Base-by-base conservation (phyloP, 306 rosid species). In the Corylus americana region DNA sequence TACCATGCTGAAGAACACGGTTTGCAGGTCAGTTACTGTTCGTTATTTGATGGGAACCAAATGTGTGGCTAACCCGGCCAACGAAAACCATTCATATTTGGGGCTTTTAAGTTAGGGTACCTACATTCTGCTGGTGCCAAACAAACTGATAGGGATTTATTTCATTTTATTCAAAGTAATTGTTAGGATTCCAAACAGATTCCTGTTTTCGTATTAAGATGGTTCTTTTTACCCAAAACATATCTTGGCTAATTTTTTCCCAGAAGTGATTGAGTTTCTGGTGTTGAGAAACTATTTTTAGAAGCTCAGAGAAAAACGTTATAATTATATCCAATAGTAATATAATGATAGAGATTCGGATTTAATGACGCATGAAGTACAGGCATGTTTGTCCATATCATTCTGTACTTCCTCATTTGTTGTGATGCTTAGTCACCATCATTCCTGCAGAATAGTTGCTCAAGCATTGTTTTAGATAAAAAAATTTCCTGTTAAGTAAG, bases 1-100 rank as follows among this genome's bases (percentile, higher is more conserved):
- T 94, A 94, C 81, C 97, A 92, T 17, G 98, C 98, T 0, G 98
- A 92, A 87, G 89, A 89, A 70, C 77, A 86, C 85, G 97, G 95
- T 74, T 85, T 94, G 83, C 97, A 94, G 98, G 98, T 94, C 37
- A 37, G 80, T 81, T 84, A 68, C 68, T 3, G 31, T 61, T 29
- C 47, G 44, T 22, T 25, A 48, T 14, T 49, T n/a, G 29, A 73
- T 22, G 59, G 49, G n/a, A 62, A 11, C 57, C 27, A 12, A 4
- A 49, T 25, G 8, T 55, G 37, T 25, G 66, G 66, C 14, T 25
- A 20, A 59, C 14, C 7, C 12, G 17, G 48, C 25, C 47, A 64
- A 45, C 70, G 6, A 64, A 64, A 35, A 64, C 3, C 12, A 18
- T 35, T 63, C 45, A 2, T 31, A 13, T 63, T 31, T 63, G 3